A percentile compares a stretch with the other conserved stretches of the same genome.
phyloP scores from a whole-genome alignment of 2,329 filamentous ascomycete species.

The Knoxdaviesia capensis region DNA sequence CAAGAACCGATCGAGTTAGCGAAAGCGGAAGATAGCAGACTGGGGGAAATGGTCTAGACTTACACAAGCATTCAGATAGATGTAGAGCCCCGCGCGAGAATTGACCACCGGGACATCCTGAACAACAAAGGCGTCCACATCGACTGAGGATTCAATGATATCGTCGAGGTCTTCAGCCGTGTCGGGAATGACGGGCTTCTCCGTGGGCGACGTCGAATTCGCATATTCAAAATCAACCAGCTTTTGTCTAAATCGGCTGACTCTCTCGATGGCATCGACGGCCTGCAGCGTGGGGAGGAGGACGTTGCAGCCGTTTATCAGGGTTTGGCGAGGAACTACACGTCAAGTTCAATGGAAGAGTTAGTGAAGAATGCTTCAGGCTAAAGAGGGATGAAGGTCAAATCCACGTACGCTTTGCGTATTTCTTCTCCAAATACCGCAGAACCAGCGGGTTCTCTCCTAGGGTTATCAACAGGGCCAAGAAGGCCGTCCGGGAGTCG shows the following conservation, averaged over 20 bases:
- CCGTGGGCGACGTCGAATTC: constrained; percentile 20
- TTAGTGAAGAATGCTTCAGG: not conserved
- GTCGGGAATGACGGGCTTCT: not conserved
- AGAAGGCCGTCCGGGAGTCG: constrained; percentile 39
- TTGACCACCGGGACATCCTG: constrained; percentile 51
- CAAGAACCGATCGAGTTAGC: not conserved
- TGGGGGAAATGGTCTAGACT: constrained; percentile 9
- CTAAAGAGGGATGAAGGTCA: constrained; percentile 4
- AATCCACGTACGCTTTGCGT: constrained; percentile 27
- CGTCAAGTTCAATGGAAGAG: not conserved
- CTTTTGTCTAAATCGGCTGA: constrained; percentile 38
- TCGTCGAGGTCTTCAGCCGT: constrained; percentile 26
- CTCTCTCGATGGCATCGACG: constrained; percentile 28
- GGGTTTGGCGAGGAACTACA: not conserved
- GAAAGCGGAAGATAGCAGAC: not conserved
- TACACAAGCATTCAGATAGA: constrained; percentile 69
- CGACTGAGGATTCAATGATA: constrained; percentile 34
- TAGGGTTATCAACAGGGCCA: constrained; percentile 39
- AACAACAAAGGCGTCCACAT: constrained; percentile 31
- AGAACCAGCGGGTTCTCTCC: constrained; percentile 38
- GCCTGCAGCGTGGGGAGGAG: constrained; percentile 34
- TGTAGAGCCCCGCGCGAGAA: constrained; percentile 63
- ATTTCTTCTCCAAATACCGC: constrained; percentile 27
- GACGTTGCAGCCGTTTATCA: not conserved
- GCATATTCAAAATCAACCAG: constrained; percentile 32